Evolutionary conservation across 176 grass and related monocot species (phyloP).

Genomic region (Chrysopogon serrulatus): DNA sequence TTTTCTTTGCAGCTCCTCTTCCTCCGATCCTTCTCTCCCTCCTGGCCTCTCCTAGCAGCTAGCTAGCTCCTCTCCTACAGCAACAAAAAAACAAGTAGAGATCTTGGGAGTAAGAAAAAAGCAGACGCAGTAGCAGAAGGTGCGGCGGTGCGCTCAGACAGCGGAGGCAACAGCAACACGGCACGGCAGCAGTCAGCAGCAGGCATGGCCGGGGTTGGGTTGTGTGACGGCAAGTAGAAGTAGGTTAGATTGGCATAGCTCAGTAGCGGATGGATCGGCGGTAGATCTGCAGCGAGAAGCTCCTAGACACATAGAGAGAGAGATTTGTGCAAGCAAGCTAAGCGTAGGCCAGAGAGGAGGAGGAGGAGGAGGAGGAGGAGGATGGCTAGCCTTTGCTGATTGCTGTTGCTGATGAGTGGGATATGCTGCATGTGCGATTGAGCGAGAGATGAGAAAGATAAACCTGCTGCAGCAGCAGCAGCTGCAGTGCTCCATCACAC

Average conservation of each 20-base stretch:
- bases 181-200: neutral
- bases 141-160: no score
- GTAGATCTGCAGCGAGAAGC: conserved; percentile 33
- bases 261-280: neutral
- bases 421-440: conserved; percentile 9
- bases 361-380: neutral
- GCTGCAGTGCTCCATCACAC: conserved; percentile 4
- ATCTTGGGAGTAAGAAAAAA: conserved; percentile 44
- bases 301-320: neutral
- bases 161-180: no score
- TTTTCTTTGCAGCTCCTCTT: neutral
- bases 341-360: neutral
- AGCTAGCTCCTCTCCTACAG: conserved; percentile 1
- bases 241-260: conserved; percentile 16
- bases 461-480: neutral
- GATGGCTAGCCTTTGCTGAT: neutral
- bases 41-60: neutral
- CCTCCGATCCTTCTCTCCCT: neutral
- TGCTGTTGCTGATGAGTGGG: neutral
- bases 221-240: neutral
- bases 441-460: neutral
- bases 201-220: conserved; percentile 12
- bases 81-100: conserved; percentile 26
- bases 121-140: neutral
- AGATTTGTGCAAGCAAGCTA: conserved; percentile 1